phyloP scores from a whole-genome alignment of 495 filamentous ascomycete species.

The Lasiosphaeria miniovina region DNA sequence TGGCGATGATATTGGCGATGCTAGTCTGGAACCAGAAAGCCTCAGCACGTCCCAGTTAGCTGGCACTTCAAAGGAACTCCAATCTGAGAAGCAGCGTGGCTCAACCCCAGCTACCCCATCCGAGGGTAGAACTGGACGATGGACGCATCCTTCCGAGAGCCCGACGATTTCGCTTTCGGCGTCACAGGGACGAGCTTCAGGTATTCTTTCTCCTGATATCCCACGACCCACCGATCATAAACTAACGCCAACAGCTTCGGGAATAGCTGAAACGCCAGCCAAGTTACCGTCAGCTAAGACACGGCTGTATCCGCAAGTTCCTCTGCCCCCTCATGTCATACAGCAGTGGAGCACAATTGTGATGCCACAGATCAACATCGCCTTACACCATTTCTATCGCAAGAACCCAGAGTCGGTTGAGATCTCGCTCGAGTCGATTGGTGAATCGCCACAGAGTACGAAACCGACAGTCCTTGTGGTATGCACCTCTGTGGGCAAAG shows the following conservation, averaged over 20 bases:
- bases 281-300: conserved; percentile 37
- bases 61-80: conserved; percentile 17
- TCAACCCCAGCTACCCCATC: neutral
- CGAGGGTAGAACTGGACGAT: neutral
- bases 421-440: conserved; percentile 70
- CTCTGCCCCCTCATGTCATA: conserved; percentile 57
- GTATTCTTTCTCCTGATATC: neutral
- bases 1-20: conserved; percentile 37
- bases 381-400: conserved; percentile 57
- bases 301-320: conserved; percentile 49
- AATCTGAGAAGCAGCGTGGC: conserved; percentile 13
- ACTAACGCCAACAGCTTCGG: neutral
- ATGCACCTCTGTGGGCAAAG: conserved; percentile 68
- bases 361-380: conserved; percentile 66
- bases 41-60: conserved; percentile 10
- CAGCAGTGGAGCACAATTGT: conserved; percentile 69
- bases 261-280: conserved; percentile 6
- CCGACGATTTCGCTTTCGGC: neutral
- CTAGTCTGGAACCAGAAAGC: conserved; percentile 9
- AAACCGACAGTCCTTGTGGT: conserved; percentile 74
- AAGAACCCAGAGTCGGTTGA: conserved; percentile 70
- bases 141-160: neutral
- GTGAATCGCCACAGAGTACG: conserved; percentile 60
- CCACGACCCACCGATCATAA: neutral
- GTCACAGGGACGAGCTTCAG: neutral